Conservation (phyloP, 2,329 filamentous ascomycete species). For the Colletotrichum ledebouriae region DNA sequence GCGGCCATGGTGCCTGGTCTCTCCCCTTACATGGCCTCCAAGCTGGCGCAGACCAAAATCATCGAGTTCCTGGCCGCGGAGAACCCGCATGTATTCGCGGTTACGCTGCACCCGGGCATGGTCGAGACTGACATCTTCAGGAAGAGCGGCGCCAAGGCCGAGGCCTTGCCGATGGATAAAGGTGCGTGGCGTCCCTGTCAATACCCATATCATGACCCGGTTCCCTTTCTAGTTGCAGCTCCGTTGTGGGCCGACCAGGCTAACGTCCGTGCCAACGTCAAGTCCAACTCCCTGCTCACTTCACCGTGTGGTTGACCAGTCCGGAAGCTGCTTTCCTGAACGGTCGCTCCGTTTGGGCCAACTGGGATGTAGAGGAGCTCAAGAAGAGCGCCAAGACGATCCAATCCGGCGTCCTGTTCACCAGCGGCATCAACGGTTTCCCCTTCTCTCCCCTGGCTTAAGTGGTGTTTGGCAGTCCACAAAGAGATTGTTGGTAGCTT, state of each 20-base stretch:
- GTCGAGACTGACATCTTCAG: constrained; percentile 45
- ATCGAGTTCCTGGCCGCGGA: constrained; percentile 47
- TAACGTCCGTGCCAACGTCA: constrained; percentile 31
- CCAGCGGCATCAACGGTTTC: constrained; percentile 34
- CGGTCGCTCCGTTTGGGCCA: constrained; percentile 60
- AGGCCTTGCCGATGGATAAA: constrained; percentile 44
- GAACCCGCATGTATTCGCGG: constrained; percentile 45
- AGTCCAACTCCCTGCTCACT: constrained; percentile 55
- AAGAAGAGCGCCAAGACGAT: constrained; percentile 45
- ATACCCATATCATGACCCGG: constrained; percentile 18
- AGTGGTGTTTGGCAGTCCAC: background rate
- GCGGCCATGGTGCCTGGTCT: constrained; percentile 41
- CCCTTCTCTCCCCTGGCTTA: constrained; percentile 29
- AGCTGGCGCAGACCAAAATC: constrained; percentile 50
- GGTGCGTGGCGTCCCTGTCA: constrained; percentile 34
- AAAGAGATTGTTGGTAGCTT: background rate
- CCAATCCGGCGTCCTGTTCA: constrained; percentile 28
- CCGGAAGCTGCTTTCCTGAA: constrained; percentile 61
- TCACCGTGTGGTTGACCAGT: constrained; percentile 59
- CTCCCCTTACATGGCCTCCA: constrained; percentile 41
- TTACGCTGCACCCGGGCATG: constrained; percentile 46
- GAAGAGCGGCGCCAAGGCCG: constrained; percentile 44
- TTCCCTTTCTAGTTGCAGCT: constrained; percentile 17
- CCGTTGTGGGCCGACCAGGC: constrained; percentile 19
- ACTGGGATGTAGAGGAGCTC: constrained; percentile 66